A percentile compares a stretch with the other conserved stretches of the same genome.
These are phyloP conservation scores for Prunus padus DNA, from an alignment of 306 rosid genomes.

Conservation along the genomic window DNA sequence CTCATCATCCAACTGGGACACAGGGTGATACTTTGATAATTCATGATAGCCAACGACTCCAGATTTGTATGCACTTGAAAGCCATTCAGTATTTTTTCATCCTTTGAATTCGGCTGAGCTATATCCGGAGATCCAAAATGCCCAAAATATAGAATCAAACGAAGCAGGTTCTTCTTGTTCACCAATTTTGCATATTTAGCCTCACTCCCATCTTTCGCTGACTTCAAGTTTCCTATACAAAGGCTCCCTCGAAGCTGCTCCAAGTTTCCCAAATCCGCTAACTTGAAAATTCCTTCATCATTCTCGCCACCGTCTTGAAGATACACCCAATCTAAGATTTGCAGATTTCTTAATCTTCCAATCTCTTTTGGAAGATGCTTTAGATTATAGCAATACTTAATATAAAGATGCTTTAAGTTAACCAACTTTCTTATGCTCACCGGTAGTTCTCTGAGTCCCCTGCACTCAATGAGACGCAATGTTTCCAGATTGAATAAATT, in stretches of 20 bases:
- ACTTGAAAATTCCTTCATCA: neutral
- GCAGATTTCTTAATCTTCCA: neutral
- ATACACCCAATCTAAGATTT: neutral
- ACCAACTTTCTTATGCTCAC: neutral
- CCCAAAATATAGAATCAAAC: rapidly evolving
- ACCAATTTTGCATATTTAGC: neutral
- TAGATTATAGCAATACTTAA: rapidly evolving
- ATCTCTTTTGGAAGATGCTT: neutral
- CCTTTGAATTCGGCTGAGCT: no score
- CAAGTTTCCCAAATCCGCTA: neutral
- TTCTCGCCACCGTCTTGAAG: rapidly evolving
- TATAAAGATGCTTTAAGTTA: neutral
- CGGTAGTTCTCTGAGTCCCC: neutral
- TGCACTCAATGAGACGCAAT: neutral
- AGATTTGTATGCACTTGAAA: constrained; percentile 7
- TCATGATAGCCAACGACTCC: rapidly evolving
- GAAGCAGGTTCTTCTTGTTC: neutral
- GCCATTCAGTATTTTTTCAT: neutral
- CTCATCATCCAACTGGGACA: constrained; percentile 3
- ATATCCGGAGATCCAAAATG: no score
- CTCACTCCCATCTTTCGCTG: neutral
- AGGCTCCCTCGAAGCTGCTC: neutral
- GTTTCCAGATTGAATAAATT: constrained; percentile 12
- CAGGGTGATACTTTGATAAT: neutral
- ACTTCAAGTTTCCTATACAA: rapidly evolving